These are phyloP conservation scores for Saccharum spontaneum DNA, from an alignment of 176 grass and related monocot genomes.

Conservation along the genomic window DNA sequence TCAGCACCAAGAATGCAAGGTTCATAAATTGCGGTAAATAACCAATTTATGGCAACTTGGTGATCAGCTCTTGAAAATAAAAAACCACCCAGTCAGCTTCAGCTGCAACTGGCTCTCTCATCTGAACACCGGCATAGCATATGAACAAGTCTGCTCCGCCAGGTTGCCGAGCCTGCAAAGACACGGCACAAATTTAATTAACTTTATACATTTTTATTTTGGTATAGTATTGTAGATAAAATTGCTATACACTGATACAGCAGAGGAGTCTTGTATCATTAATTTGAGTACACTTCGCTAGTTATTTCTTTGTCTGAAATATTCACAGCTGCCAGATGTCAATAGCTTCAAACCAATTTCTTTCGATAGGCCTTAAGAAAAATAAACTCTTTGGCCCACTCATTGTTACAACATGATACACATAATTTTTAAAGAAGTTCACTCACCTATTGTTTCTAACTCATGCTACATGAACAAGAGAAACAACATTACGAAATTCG, in stretches of 20 bases:
- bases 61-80: conserved; percentile 72
- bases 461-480: not conserved
- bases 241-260: not conserved
- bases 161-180: conserved; percentile 67
- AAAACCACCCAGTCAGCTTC: conserved; percentile 81
- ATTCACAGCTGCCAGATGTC: not conserved
- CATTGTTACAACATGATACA: not conserved
- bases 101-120: conserved; percentile 70
- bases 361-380: not conserved
- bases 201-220: not conserved
- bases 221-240: not conserved
- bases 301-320: not conserved
- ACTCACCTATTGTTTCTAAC: not conserved
- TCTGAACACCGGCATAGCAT: conserved; percentile 84
- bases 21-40: not conserved
- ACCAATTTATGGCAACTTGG: conserved; percentile 45
- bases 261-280: not conserved
- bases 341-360: not conserved
- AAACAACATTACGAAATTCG: not conserved
- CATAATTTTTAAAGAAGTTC: not conserved
- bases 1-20: not conserved
- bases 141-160: conserved; percentile 81
- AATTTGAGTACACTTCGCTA: not conserved
- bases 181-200: not conserved
- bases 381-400: not conserved